Conservation (phyloP, 2,329 filamentous ascomycete genomes). For the Neophaeococcomyces aloes region DNA sequence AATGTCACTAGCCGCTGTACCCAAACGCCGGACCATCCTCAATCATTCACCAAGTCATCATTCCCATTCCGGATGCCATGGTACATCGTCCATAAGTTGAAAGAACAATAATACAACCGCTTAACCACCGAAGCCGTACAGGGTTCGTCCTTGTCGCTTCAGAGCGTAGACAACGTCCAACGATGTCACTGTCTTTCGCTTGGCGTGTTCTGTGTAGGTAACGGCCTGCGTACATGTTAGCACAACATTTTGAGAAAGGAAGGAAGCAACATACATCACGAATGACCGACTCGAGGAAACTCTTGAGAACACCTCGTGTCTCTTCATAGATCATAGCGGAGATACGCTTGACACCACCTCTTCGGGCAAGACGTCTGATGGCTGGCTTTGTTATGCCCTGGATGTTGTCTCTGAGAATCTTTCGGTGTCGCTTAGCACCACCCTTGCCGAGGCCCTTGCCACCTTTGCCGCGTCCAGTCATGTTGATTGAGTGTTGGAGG, state of each 20-base stretch:
- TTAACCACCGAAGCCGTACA: conserved; percentile 73
- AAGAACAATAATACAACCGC: no score
- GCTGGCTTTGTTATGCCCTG: conserved; percentile 46
- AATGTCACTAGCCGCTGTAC: no score
- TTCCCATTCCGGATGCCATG: no score
- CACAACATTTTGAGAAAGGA: no score
- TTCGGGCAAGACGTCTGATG: conserved; percentile 44
- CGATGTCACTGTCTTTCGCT: conserved; percentile 68
- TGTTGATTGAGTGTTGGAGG: conserved; percentile 42
- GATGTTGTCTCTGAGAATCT: conserved; percentile 51
- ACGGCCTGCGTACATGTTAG: no score
- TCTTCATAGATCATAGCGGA: conserved; percentile 81
- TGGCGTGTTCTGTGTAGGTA: conserved; percentile 71
- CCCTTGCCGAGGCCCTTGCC: conserved; percentile 47
- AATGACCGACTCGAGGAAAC: conserved; percentile 56
- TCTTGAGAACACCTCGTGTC: conserved; percentile 67
- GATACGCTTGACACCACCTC: conserved; percentile 57
- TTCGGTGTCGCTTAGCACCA: conserved; percentile 96
- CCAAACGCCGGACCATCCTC: no score
- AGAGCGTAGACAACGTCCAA: conserved; percentile 58
- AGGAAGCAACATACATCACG: no score
- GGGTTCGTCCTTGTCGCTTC: conserved; percentile 60
- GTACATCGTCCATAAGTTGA: no score
- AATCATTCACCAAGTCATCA: no score
- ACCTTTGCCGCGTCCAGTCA: conserved; percentile 50